Conservation (phyloP, 179 eudicot species). For the Sideroxylon spinosum region DNA sequence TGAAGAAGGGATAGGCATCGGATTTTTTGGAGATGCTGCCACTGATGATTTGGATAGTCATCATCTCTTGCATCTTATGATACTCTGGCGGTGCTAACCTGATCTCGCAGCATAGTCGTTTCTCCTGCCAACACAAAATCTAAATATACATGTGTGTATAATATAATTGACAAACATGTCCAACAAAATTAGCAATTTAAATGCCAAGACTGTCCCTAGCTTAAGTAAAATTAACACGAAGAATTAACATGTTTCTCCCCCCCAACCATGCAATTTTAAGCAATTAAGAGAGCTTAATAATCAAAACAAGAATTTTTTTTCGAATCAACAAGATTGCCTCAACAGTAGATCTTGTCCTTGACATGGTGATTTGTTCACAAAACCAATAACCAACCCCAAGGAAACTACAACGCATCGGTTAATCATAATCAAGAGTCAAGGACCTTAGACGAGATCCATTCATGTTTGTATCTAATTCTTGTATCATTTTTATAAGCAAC, state of each 20-base stretch:
- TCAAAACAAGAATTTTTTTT: neutral
- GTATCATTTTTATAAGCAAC: neutral
- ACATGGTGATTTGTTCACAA: neutral
- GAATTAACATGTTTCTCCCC: neutral
- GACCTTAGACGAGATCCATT: too few species aligned
- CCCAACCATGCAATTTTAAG: neutral
- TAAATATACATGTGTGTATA: neutral
- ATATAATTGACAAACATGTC: neutral
- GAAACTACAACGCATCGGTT: neutral
- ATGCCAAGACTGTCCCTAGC: neutral
- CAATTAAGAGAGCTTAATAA: neutral
- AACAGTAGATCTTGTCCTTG: neutral
- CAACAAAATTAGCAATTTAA: neutral
- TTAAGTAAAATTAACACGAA: neutral
- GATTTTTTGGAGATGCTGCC: slow-evolving; percentile 57
- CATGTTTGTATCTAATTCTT: too few species aligned
- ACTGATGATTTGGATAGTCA: slow-evolving; percentile 59
- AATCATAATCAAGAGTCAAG: neutral
- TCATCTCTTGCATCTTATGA: slow-evolving; percentile 54
- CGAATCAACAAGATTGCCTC: neutral
- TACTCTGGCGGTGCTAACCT: slow-evolving; percentile 65
- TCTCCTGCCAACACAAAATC: slow-evolving; percentile 48
- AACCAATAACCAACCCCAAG: neutral
- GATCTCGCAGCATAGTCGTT: slow-evolving; percentile 62
- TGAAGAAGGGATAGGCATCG: slow-evolving; percentile 59